A percentile compares a stretch with the other conserved stretches of the same genome.
phyloP scores from a whole-genome alignment of 148 eudicot species.

The Vaccinium darrowii region DNA sequence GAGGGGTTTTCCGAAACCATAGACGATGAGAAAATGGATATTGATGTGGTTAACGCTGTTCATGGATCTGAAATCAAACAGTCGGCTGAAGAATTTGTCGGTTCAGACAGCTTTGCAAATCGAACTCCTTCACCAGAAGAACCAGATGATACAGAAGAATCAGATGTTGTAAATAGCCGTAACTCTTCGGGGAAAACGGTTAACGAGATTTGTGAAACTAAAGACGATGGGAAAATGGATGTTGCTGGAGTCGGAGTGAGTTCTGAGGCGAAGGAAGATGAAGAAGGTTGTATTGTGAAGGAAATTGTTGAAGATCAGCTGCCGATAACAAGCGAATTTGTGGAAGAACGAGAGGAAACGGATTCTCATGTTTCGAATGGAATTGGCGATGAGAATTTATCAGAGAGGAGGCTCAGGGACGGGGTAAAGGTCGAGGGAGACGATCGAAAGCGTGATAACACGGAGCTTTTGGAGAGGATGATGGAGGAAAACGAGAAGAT shows the following conservation, averaged over 20 bases:
- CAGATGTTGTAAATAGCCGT: not conserved
- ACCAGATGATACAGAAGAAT: not conserved
- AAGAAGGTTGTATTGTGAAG: conserved; percentile 20
- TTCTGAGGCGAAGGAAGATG: conserved; percentile 19
- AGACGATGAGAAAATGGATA: not conserved
- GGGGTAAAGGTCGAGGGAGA: conserved; percentile 1
- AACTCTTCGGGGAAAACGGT: not conserved
- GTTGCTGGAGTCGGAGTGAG: not conserved
- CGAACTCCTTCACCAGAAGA: not conserved
- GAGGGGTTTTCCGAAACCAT: not conserved
- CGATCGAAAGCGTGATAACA: not conserved
- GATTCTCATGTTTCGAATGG: not conserved
- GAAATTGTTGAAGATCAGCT: conserved; percentile 5
- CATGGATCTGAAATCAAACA: not conserved
- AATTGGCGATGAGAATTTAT: not conserved
- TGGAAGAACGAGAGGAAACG: not conserved
- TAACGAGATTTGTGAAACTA: not conserved
- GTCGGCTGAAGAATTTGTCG: not conserved
- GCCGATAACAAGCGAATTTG: not conserved
- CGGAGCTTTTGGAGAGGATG: conserved; percentile 47
- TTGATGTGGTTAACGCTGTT: not conserved
- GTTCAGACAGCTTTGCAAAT: not conserved
- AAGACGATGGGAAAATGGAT: not conserved
- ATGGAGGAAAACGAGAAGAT: conserved; percentile 48
- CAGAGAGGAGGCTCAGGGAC: not conserved